Percentiles rank a stretch among this genome's conserved stretches.
Evolutionary conservation across 1,284 basidiomycete genomes (phyloP).

Genomic region (Ganoderma lucidum): DNA sequence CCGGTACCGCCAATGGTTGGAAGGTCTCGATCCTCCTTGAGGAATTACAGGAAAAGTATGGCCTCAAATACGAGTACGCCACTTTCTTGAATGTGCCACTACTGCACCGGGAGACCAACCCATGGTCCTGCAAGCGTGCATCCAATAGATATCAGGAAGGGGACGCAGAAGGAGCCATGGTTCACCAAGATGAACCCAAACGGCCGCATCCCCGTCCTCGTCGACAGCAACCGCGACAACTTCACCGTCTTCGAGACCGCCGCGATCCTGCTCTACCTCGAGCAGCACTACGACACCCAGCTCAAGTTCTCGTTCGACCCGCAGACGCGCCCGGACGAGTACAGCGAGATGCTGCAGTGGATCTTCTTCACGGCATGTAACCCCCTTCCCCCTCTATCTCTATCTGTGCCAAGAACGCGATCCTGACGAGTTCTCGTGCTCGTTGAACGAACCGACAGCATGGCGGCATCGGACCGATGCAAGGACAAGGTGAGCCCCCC

Average conservation of each 20-base stretch:
- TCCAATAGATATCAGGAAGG: conserved; percentile 46
- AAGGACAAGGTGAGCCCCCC: conserved; percentile 58
- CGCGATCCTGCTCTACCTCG: conserved; percentile 62
- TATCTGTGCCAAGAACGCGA: too few species aligned
- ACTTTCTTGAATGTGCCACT: conserved; percentile 3
- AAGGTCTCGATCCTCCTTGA: conserved; percentile 48
- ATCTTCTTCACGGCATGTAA: conserved; percentile 71
- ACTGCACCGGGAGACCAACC: neutral
- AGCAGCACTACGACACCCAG: conserved; percentile 54
- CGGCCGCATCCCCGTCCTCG: conserved; percentile 61
- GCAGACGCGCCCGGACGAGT: conserved; percentile 42
- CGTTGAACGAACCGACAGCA: conserved; percentile 47
- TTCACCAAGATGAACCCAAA: conserved; percentile 66
- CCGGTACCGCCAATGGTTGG: conserved; percentile 71
- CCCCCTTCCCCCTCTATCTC: conserved; percentile 2
- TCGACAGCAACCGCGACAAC: conserved; percentile 46
- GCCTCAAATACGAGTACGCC: conserved; percentile 37
- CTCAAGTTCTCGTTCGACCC: conserved; percentile 56
- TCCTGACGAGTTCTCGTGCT: neutral
- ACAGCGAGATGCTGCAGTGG: conserved; percentile 77
- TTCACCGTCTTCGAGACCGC: conserved; percentile 63
- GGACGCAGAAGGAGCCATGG: conserved; percentile 59
- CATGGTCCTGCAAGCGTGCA: conserved; percentile 41
- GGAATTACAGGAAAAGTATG: conserved; percentile 38
- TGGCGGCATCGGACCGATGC: conserved; percentile 75